These are phyloP conservation scores for Salpingoeca rosetta DNA, from an alignment of 78 protist species.

Conservation along the genomic window DNA sequence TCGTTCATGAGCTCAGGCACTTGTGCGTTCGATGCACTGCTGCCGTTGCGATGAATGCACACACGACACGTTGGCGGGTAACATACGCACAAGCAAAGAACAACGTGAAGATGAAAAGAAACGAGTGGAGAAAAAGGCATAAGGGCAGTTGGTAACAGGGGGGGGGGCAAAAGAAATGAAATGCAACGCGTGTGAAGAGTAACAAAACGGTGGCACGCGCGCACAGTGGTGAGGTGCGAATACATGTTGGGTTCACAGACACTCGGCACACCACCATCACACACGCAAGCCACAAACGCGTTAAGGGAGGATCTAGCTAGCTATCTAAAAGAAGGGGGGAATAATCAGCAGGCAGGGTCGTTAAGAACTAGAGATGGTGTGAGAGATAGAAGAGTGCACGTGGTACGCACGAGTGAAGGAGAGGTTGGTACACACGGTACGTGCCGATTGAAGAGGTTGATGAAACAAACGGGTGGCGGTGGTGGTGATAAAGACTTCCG, in stretches of 20 bases:
- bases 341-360: no score
- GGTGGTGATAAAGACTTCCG: no score
- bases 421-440: no score
- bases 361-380: no score
- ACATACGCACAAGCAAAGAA: neutral
- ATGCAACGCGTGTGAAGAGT: neutral
- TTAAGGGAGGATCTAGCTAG: neutral
- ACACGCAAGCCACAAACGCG: neutral
- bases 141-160: neutral
- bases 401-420: no score
- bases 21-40: neutral
- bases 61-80: neutral
- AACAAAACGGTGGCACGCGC: no score
- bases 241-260: no score
- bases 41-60: neutral
- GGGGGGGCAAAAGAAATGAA: neutral
- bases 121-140: neutral
- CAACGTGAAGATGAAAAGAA: neutral
- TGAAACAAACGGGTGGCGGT: no score
- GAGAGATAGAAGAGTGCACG: no score
- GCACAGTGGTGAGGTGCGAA: no score
- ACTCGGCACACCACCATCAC: neutral
- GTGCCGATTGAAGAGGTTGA: no score
- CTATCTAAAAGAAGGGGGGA: no score
- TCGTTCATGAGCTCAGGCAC: neutral